Base-by-base conservation (phyloP, 208 protist genomes). In the Wallacemonas sp. region DNA sequence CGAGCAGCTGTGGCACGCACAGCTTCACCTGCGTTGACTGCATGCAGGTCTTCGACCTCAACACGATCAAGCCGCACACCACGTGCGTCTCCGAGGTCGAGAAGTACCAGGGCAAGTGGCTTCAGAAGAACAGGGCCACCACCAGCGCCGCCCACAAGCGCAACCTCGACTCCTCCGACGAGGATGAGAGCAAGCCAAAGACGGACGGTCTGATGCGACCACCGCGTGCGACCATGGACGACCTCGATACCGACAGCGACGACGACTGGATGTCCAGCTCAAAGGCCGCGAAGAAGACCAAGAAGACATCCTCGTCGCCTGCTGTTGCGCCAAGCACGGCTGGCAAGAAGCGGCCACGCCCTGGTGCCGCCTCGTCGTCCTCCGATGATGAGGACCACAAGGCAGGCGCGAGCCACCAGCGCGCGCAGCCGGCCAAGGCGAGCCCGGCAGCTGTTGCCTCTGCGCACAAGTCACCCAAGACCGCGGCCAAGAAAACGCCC, bases 1-100 rank as follows among this genome's bases (percentile, higher is more conserved):
- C 77, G 9, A 60, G 66, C 23, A 44, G 29, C 29, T 97, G 92
- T 65, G 69, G 80, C 44, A 68, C 56, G 29, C 41, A 72, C 47
- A 71, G 70, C 47, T 94, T 96, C 64, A 90, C 74, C 41, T 97
- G 92, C 65, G 85, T 97, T 9, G 92, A 97, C 63, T 97, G 92
- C 76, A 97, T 95, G 85, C 61, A 81, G 23, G 62, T 83, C 16
- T 97, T 97, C 52, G 77, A 91, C 46, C 38, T 84, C 1, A 34
- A 88, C 16, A 85, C 75, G 27, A 73, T 97, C 47, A 88, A 90
- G 55, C 49, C n/a, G 0, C 92, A 97, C 77, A 94, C 83, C 1
- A 76, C 83, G 1, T 97, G 92, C 61, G 70, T 97, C 9, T 88
- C 73, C 0, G 90, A 97, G 62, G 79, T 79, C 9, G 74, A 95